These are phyloP conservation scores for Russula abietina DNA, from an alignment of 768 basidiomycete genomes.

Conservation along the genomic window DNA sequence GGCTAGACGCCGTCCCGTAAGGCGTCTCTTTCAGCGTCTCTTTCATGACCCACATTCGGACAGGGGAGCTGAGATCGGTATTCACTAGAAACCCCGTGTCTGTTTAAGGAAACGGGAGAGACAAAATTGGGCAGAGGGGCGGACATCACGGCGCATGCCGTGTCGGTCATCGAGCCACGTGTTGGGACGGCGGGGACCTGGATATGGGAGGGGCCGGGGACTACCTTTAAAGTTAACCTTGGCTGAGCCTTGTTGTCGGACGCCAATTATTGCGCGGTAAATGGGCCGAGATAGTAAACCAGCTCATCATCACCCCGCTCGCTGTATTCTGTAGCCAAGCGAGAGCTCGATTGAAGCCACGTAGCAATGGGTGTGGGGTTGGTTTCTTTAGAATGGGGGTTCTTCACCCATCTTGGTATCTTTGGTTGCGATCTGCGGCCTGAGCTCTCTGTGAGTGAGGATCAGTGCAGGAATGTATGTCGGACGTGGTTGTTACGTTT, in stretches of 20 bases:
- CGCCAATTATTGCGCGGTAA: neutral
- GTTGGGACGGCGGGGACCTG: slow-evolving; percentile 1
- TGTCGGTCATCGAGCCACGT: slow-evolving; percentile 3
- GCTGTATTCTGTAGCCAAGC: neutral
- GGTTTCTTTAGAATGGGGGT: neutral
- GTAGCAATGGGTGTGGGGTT: neutral
- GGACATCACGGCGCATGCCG: neutral
- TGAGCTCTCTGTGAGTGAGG: neutral
- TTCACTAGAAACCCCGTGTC: neutral
- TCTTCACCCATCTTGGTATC: neutral
- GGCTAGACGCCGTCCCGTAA: neutral
- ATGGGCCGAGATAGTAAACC: neutral
- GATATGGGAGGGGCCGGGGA: slow-evolving; percentile 12
- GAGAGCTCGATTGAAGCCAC: neutral
- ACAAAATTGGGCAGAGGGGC: neutral
- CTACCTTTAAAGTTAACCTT: slow-evolving; percentile 21
- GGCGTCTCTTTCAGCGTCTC: neutral
- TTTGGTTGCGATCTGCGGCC: neutral
- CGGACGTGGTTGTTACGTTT: neutral
- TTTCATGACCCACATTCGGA: neutral
- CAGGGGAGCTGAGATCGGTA: neutral
- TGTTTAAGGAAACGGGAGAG: neutral
- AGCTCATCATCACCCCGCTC: neutral
- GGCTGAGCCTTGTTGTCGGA: slow-evolving; percentile 17
- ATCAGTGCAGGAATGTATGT: slow-evolving; percentile 1